phyloP scores from a whole-genome alignment of 148 eudicot genomes.

The Limonium bicolor region DNA sequence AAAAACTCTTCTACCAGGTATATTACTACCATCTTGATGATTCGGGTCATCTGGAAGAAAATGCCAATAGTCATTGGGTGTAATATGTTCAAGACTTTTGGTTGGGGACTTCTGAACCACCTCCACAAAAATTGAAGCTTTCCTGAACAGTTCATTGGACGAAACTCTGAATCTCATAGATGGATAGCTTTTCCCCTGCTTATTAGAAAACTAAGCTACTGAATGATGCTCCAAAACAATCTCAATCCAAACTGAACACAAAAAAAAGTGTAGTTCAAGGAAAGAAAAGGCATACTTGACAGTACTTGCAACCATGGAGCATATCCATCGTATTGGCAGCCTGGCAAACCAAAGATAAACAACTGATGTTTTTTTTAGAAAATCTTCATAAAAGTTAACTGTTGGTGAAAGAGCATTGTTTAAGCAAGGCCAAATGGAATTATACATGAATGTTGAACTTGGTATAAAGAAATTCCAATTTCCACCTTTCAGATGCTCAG shows the following conservation, averaged over 20 bases:
- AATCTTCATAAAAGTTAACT: too few species aligned
- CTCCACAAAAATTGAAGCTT: slow-evolving; percentile 62
- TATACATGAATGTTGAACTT: too few species aligned
- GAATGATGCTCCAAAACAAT: background rate
- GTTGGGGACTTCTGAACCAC: slow-evolving; percentile 20
- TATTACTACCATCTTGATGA: slow-evolving; percentile 23
- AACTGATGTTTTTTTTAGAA: background rate
- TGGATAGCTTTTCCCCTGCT: slow-evolving; percentile 70
- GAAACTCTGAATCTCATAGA: slow-evolving; percentile 55
- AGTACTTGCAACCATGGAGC: slow-evolving; percentile 43
- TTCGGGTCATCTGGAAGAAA: slow-evolving; percentile 48
- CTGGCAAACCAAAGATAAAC: slow-evolving; percentile 18
- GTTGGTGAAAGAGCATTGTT: too few species aligned
- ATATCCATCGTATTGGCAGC: slow-evolving; percentile 15
- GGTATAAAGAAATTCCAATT: too few species aligned
- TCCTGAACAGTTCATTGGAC: slow-evolving; percentile 43
- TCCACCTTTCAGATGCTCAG: too few species aligned
- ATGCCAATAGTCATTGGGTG: slow-evolving; percentile 60
- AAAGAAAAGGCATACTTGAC: slow-evolving; percentile 43
- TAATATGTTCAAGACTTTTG: slow-evolving; percentile 7
- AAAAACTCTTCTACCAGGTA: slow-evolving; percentile 28
- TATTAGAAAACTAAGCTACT: slow-evolving; percentile 3
- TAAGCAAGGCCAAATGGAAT: too few species aligned
- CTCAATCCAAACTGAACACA: background rate
- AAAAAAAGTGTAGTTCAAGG: background rate